A percentile compares a stretch with the other conserved stretches of the same genome.
Evolutionary conservation across 768 basidiomycete genomes (phyloP).

Genomic region (Amanita fuliginea): DNA sequence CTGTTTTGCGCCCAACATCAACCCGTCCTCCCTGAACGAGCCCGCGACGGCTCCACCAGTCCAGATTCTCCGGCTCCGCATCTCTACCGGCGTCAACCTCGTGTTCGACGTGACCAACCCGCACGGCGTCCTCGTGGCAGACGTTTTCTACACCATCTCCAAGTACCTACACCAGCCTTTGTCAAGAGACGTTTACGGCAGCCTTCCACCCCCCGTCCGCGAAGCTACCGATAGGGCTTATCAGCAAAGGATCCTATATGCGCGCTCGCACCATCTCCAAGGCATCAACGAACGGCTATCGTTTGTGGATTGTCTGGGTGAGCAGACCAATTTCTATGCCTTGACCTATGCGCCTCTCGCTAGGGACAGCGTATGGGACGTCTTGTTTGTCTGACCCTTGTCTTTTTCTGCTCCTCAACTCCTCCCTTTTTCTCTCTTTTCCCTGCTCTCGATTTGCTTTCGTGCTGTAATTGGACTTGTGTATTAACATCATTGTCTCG

Average conservation of each 20-base stretch:
- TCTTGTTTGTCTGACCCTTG: neutral
- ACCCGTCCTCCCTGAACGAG: neutral
- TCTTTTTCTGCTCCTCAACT: neutral
- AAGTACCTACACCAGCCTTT: neutral
- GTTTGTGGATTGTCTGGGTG: conserved; percentile 7
- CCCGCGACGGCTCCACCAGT: neutral
- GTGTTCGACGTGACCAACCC: conserved; percentile 5
- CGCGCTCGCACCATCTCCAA: neutral
- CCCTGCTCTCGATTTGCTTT: conserved; percentile 2
- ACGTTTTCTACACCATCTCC: neutral
- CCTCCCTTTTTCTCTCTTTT: neutral
- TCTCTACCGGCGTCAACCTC: neutral
- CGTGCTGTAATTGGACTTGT: neutral
- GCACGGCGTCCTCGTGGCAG: neutral
- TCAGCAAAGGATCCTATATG: neutral
- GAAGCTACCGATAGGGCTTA: conserved; percentile 3
- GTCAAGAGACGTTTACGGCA: conserved; percentile 5
- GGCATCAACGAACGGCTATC: conserved; percentile 2
- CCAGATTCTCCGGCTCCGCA: neutral
- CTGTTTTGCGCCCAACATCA: neutral
- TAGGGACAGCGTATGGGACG: neutral
- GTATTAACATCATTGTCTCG: neutral
- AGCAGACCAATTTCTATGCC: conserved; percentile 1
- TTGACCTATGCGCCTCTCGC: neutral
- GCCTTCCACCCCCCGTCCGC: neutral